Evolutionary conservation across 2,329 filamentous ascomycete species (phyloP).

Genomic region (Botrytis hyacinthi): DNA sequence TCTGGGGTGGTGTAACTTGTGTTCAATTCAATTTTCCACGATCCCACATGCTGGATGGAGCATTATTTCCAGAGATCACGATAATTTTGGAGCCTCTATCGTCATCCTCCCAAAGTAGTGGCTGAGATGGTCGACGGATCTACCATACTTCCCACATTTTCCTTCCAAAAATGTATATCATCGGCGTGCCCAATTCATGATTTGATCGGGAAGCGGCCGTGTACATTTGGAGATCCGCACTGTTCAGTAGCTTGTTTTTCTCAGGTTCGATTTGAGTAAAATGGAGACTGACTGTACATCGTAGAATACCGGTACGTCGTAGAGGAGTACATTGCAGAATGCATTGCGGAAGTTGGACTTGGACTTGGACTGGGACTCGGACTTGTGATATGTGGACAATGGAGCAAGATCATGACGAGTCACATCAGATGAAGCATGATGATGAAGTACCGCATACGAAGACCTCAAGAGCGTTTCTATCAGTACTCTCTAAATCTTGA

Average conservation of each 20-base stretch:
- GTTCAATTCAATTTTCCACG: not conserved
- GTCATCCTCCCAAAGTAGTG: not conserved
- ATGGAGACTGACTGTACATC: not conserved
- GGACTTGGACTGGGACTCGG: not conserved
- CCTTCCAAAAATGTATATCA: not conserved
- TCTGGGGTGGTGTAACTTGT: not conserved
- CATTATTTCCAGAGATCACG: not conserved
- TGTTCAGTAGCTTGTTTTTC: constrained; percentile 20
- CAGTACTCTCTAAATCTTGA: not conserved
- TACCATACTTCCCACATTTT: not conserved
- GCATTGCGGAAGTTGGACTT: not conserved
- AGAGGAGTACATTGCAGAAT: not conserved
- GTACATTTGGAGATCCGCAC: constrained; percentile 17
- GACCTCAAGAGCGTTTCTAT: not conserved
- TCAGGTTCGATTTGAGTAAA: not conserved
- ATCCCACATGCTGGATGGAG: not conserved
- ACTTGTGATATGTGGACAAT: not conserved
- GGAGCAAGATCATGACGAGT: not conserved
- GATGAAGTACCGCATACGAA: not conserved
- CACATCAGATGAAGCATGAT: not conserved
- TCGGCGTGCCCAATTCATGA: not conserved
- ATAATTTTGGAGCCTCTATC: not conserved
- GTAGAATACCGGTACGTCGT: not conserved
- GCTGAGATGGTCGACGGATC: not conserved
- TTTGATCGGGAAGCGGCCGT: not conserved